These are phyloP conservation scores for Penicillium digitatum DNA, from an alignment of 2,329 filamentous ascomycete species.

Conservation along the genomic window DNA sequence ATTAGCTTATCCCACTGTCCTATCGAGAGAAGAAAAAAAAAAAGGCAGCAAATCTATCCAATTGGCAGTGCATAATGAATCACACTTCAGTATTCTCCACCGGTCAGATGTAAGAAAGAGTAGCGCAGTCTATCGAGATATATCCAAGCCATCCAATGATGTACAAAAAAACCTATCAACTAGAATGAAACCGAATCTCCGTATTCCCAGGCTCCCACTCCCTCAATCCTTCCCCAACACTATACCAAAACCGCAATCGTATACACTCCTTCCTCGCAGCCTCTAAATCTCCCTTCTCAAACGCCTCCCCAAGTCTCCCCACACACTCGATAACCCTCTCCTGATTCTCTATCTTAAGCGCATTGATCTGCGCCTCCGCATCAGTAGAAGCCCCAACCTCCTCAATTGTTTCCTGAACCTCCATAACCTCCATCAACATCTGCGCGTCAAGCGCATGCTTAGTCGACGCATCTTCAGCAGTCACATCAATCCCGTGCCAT, in stretches of 20 bases:
- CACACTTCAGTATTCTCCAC: neutral
- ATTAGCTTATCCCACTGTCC: neutral
- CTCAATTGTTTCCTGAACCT: conserved; percentile 72
- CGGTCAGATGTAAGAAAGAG: neutral
- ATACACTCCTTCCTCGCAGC: conserved; percentile 69
- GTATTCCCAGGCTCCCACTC: conserved; percentile 77
- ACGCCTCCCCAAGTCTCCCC: conserved; percentile 58
- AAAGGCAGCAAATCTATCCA: neutral
- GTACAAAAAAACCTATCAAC: conserved; percentile 33
- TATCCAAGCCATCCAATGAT: neutral
- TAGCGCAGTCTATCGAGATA: neutral
- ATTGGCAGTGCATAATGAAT: neutral
- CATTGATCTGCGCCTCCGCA: conserved; percentile 58
- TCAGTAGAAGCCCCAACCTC: conserved; percentile 51
- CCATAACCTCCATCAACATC: conserved; percentile 80
- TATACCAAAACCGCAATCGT: conserved; percentile 82
- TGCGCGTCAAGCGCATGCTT: conserved; percentile 65
- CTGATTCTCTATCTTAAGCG: conserved; percentile 65
- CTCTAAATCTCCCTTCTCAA: conserved; percentile 63
- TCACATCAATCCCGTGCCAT: conserved; percentile 66
- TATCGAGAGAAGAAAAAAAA: too few relatives aligned
- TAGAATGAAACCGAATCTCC: conserved; percentile 51
- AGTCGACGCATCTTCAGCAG: conserved; percentile 67
- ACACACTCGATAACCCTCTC: conserved; percentile 63
- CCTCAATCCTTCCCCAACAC: conserved; percentile 73